These are phyloP conservation scores for Penicillium silybi DNA, from an alignment of 495 filamentous ascomycete species.

Conservation along the genomic window DNA sequence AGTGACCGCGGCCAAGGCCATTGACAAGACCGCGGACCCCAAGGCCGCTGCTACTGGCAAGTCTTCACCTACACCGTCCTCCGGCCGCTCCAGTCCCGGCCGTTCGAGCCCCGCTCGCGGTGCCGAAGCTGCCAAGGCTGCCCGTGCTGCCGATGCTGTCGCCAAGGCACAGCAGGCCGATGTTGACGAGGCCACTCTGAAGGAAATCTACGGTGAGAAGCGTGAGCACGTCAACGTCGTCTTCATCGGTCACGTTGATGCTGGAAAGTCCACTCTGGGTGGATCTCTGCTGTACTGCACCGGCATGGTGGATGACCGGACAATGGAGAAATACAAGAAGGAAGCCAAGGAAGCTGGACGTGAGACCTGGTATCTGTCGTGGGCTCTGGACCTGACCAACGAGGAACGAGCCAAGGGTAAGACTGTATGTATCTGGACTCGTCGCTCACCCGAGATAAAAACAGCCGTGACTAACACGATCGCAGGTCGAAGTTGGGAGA, in stretches of 20 bases:
- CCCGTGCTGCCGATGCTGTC: constrained; percentile 77
- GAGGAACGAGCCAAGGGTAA: constrained; percentile 97
- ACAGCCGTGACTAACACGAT: too few species aligned
- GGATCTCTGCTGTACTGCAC: constrained; percentile 88
- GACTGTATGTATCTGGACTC: too few species aligned
- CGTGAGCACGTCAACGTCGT: constrained; percentile 95
- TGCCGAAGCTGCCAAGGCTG: constrained; percentile 44
- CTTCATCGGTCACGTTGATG: constrained; percentile 97
- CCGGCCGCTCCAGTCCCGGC: constrained; percentile 70
- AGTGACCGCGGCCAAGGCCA: constrained; percentile 73
- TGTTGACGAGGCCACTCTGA: constrained; percentile 84
- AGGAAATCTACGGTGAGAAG: constrained; percentile 90
- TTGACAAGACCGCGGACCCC: constrained; percentile 60
- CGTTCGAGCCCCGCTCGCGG: constrained; percentile 45
- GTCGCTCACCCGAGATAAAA: too few species aligned
- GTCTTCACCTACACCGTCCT: constrained; percentile 72
- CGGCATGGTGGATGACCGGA: constrained; percentile 98
- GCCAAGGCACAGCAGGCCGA: constrained; percentile 82
- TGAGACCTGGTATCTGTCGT: constrained; percentile 98
- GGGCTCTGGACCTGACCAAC: constrained; percentile 93
- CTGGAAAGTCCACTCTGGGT: constrained; percentile 93
- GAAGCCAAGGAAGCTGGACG: constrained; percentile 94
- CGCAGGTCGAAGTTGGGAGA: constrained; percentile 86
- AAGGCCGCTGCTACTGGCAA: constrained; percentile 58
- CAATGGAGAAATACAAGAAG: constrained; percentile 94